A percentile compares a stretch with the other conserved stretches of the same genome.
Conservation (phyloP, 139 green algal genomes). For the Picochlorum sp. region DNA sequence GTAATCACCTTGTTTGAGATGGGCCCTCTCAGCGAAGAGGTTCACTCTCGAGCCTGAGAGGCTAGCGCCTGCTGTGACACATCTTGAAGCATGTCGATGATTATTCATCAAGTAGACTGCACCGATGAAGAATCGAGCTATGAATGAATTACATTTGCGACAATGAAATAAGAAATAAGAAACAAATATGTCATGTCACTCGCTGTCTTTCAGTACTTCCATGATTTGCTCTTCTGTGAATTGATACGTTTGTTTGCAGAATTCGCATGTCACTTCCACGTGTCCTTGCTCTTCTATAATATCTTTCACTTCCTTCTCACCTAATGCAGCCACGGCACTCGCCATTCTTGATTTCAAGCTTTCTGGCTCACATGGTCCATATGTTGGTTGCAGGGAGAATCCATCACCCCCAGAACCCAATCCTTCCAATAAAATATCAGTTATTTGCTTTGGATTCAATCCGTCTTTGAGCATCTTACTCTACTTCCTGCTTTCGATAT, state of each 20-base stretch:
- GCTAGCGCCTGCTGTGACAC: too few species aligned
- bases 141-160: too few species aligned
- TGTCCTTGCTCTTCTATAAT: conserved; percentile 70
- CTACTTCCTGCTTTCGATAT: conserved; percentile 40
- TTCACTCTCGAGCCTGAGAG: too few species aligned
- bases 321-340: conserved; percentile 25
- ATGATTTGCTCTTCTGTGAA: conserved; percentile 49
- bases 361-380: conserved; percentile 64
- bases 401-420: conserved; percentile 36
- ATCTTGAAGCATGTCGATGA: too few species aligned
- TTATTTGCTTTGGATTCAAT: conserved; percentile 45
- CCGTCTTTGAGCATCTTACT: conserved; percentile 59
- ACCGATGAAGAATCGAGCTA: too few species aligned
- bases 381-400: conserved; percentile 45
- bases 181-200: neutral
- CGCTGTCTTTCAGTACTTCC: neutral
- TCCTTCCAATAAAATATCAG: conserved; percentile 53
- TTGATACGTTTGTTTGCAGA: conserved; percentile 60
- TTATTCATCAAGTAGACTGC: too few species aligned
- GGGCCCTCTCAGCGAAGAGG: too few species aligned
- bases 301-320: conserved; percentile 34
- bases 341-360: conserved; percentile 63
- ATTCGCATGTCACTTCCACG: conserved; percentile 62
- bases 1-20: too few species aligned
- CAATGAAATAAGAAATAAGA: conserved; percentile 2